Evolutionary conservation across 225 moss, liverwort and hornwort species (phyloP).

Genomic region (Sphagnum contortum): DNA sequence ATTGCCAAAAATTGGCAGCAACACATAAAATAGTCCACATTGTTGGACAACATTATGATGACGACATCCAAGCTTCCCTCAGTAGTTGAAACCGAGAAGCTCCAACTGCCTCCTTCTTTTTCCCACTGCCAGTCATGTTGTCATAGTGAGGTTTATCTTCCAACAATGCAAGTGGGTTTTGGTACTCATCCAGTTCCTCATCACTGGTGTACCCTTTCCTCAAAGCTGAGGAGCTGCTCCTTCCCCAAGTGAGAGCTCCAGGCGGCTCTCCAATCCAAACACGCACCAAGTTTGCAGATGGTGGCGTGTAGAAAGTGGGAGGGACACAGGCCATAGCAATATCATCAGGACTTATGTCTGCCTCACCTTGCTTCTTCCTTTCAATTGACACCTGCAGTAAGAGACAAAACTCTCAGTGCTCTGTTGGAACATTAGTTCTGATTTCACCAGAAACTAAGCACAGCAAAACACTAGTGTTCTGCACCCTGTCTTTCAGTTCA

Average conservation of each 20-base stretch:
- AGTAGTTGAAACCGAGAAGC: conserved; percentile 58
- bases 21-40: neutral
- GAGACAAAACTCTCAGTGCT: neutral
- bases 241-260: too few relatives aligned
- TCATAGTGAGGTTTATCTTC: conserved; percentile 52
- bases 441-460: too few relatives aligned
- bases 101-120: conserved; percentile 27
- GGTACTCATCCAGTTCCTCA: conserved; percentile 75
- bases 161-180: conserved; percentile 38
- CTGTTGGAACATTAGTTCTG: too few relatives aligned
- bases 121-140: conserved; percentile 31
- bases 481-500: too few relatives aligned
- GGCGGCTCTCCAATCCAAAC: conserved; percentile 72
- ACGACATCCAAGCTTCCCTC: conserved; percentile 56
- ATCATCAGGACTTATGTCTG: conserved; percentile 57
- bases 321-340: conserved; percentile 67
- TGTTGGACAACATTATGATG: conserved; percentile 2
- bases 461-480: too few relatives aligned
- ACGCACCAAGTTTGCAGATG: conserved; percentile 61
- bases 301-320: conserved; percentile 36
- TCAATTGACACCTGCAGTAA: conserved; percentile 44
- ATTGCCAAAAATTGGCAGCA: too few relatives aligned
- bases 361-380: conserved; percentile 48
- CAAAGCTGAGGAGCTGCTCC: conserved; percentile 44
- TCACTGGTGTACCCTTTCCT: conserved; percentile 95